phyloP scores from a whole-genome alignment of 2,329 filamentous ascomycete species.

The Fusarium coicis region DNA sequence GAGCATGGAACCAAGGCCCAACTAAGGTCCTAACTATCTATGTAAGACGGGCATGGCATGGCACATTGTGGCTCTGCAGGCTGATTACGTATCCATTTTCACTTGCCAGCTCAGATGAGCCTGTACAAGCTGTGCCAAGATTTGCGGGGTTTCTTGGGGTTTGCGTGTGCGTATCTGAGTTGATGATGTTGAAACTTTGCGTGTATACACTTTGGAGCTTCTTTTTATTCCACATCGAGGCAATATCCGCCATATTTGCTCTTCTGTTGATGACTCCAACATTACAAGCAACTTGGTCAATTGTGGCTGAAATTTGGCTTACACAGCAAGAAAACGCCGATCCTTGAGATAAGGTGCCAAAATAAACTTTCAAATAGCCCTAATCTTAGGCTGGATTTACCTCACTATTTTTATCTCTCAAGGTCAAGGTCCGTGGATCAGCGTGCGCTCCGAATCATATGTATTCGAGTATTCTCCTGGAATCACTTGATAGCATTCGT shows the following conservation, averaged over 20 bases:
- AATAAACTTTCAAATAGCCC: no score
- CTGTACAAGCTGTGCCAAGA: constrained; percentile 27
- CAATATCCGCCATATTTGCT: neutral
- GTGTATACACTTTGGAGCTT: neutral
- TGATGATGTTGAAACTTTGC: neutral
- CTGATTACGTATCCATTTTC: constrained; percentile 40
- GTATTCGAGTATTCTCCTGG: neutral
- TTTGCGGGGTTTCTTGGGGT: constrained; percentile 27
- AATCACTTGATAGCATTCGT: neutral
- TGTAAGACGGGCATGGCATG: neutral
- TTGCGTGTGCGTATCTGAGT: neutral
- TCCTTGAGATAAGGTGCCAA: no score
- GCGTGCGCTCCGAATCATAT: neutral
- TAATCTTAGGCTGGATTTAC: no score
- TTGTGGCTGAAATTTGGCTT: constrained; percentile 24
- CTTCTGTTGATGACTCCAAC: neutral
- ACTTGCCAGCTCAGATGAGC: constrained; percentile 26
- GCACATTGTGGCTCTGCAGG: constrained; percentile 34
- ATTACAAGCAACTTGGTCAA: neutral
- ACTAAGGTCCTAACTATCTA: neutral
- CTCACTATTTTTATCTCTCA: no score
- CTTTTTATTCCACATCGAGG: neutral
- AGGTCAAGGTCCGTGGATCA: neutral
- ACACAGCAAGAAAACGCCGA: neutral
- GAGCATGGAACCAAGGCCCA: constrained; percentile 31